These are phyloP conservation scores for Scutellaria baicalensis DNA, from an alignment of 257 asterid species.

Conservation along the genomic window DNA sequence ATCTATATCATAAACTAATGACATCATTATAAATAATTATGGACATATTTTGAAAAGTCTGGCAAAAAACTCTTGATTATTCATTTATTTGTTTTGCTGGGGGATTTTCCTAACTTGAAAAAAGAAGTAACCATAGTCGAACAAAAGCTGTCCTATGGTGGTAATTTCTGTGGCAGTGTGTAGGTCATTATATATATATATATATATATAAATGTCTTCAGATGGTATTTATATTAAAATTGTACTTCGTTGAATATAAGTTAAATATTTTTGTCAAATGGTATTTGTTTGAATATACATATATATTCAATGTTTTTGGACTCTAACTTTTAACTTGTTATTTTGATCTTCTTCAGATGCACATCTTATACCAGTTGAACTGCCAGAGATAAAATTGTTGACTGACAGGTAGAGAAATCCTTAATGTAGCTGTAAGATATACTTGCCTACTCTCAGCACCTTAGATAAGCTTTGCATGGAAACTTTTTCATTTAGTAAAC, in stretches of 20 bases:
- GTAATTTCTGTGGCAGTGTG: background rate
- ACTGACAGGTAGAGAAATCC: conserved; percentile 59
- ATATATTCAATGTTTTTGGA: background rate
- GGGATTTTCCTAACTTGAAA: background rate
- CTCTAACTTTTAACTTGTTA: background rate
- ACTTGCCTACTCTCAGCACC: background rate
- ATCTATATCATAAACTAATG: background rate
- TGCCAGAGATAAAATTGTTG: conserved; percentile 76
- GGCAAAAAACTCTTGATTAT: background rate
- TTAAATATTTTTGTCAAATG: background rate
- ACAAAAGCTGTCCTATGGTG: background rate
- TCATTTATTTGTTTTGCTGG: background rate
- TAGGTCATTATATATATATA: background rate
- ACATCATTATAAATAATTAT: background rate
- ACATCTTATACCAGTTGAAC: conserved; percentile 86
- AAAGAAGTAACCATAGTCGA: background rate
- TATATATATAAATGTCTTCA: background rate
- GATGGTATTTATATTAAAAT: background rate
- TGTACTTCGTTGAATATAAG: background rate
- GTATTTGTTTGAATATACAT: background rate
- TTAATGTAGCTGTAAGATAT: background rate
- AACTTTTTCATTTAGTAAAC: background rate
- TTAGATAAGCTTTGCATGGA: conserved; percentile 1
- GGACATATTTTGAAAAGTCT: too few species aligned
- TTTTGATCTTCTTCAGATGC: conserved; percentile 59